Conservation (phyloP, 352 stramenopile species). For the Peronospora farinosa region DNA sequence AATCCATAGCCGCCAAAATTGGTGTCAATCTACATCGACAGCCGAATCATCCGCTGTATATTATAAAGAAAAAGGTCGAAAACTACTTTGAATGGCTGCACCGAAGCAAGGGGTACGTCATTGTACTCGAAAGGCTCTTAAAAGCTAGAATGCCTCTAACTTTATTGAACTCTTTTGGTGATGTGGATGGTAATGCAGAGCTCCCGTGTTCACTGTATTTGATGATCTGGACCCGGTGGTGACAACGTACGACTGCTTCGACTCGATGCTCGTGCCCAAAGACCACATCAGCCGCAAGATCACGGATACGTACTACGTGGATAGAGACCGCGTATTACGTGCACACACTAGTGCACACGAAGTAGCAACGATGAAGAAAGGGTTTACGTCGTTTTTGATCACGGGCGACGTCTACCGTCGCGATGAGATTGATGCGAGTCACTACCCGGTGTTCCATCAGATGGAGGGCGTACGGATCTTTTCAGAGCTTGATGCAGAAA, state of each 20-base stretch:
- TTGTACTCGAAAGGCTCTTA: too few relatives aligned
- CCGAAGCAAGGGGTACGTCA: conserved; percentile 38
- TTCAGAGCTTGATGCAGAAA: conserved; percentile 54
- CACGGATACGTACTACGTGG: conserved; percentile 90
- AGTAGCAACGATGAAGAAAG: conserved; percentile 83
- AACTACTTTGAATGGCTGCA: conserved; percentile 83
- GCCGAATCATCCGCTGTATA: conserved; percentile 86
- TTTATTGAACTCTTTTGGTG: background rate
- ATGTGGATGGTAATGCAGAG: conserved; percentile 21
- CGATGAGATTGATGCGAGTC: conserved; percentile 97
- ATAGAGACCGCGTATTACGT: conserved; percentile 71
- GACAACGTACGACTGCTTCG: conserved; percentile 86
- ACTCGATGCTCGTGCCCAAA: conserved; percentile 88
- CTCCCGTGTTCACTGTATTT: conserved; percentile 75
- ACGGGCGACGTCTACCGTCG: conserved; percentile 95
- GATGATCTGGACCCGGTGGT: conserved; percentile 84
- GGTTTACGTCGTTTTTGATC: conserved; percentile 88
- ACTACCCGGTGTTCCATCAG: conserved; percentile 99
- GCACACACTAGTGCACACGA: conserved; percentile 93
- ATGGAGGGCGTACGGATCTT: conserved; percentile 98
- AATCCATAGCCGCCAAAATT: conserved; percentile 84
- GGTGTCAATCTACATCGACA: conserved; percentile 82
- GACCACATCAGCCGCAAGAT: conserved; percentile 84
- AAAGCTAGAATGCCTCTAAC: too few relatives aligned
- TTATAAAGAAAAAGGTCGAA: conserved; percentile 91